Percentiles rank a stretch among this genome's conserved stretches.
phyloP scores from a whole-genome alignment of 352 stramenopile species.

The Pythium volutum region DNA sequence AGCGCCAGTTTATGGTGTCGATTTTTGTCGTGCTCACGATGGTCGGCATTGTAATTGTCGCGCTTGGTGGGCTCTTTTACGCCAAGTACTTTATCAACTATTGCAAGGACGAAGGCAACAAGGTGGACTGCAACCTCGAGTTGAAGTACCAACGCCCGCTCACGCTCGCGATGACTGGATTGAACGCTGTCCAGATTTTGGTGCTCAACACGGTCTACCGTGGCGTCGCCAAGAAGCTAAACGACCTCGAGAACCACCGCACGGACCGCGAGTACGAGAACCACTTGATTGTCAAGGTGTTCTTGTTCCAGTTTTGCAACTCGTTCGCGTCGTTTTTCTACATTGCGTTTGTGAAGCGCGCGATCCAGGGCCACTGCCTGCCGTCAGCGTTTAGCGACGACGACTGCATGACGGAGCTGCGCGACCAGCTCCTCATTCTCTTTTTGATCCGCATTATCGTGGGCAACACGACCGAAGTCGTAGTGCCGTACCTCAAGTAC shows the following conservation, averaged over 20 bases:
- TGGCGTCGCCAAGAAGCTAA: conserved; percentile 89
- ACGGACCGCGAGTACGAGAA: conserved; percentile 89
- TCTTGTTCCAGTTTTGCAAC: conserved; percentile 98
- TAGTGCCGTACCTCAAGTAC: conserved; percentile 85
- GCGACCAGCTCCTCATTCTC: conserved; percentile 89
- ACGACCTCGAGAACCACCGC: conserved; percentile 92
- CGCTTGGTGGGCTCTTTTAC: conserved; percentile 65
- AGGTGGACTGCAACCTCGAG: conserved; percentile 25
- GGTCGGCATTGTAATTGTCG: conserved; percentile 68
- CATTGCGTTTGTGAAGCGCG: conserved; percentile 77
- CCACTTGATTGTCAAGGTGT: conserved; percentile 97
- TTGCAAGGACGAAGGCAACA: conserved; percentile 31
- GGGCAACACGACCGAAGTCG: conserved; percentile 87
- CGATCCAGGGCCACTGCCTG: conserved; percentile 61
- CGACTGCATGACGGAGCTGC: conserved; percentile 87
- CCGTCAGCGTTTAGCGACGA: conserved; percentile 39
- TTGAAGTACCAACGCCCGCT: conserved; percentile 38
- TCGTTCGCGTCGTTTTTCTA: conserved; percentile 98
- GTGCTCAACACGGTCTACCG: conserved; percentile 93
- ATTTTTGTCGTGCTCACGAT: conserved; percentile 69
- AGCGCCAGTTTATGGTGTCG: conserved; percentile 53
- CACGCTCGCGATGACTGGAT: conserved; percentile 50
- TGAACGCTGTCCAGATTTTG: conserved; percentile 90
- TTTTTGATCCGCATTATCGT: conserved; percentile 92
- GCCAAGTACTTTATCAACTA: conserved; percentile 76